These are phyloP conservation scores for Pascua sp. DNA, from an alignment of 1,284 basidiomycete species.

Conservation along the genomic window DNA sequence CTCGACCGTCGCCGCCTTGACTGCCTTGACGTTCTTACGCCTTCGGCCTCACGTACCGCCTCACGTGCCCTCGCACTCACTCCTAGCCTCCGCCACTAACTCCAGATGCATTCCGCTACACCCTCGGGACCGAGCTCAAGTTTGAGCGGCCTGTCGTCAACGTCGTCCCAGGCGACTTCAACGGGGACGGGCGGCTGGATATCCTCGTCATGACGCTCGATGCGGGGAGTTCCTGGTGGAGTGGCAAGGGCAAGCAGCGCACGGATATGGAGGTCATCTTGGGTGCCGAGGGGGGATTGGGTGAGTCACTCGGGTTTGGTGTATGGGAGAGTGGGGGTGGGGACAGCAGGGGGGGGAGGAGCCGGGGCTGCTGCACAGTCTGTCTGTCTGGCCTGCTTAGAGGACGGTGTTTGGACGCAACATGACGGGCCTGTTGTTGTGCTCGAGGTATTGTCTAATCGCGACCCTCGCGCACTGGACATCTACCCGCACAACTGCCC, in stretches of 20 bases:
- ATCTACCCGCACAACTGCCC: not conserved
- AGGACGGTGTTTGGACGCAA: not conserved
- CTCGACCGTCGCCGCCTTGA: too few relatives aligned
- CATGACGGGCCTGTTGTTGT: too few relatives aligned
- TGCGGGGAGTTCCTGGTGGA: slow-evolving; percentile 52
- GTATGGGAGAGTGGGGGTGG: too few relatives aligned
- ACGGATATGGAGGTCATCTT: slow-evolving; percentile 68
- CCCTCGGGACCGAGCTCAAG: slow-evolving; percentile 44
- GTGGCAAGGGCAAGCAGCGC: slow-evolving; percentile 20
- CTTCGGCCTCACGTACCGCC: too few relatives aligned
- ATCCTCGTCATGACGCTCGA: slow-evolving; percentile 71
- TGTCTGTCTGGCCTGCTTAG: too few relatives aligned
- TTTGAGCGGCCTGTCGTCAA: slow-evolving; percentile 58
- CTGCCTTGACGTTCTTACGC: not conserved
- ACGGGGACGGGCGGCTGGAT: slow-evolving; percentile 86
- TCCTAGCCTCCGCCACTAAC: not conserved
- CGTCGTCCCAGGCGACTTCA: slow-evolving; percentile 87
- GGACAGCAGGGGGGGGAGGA: too few relatives aligned
- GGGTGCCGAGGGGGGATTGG: slow-evolving; percentile 61
- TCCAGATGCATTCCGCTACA: slow-evolving; percentile 53
- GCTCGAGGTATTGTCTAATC: too few relatives aligned
- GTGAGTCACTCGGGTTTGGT: slow-evolving; percentile 49
- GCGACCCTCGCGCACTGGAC: too few relatives aligned
- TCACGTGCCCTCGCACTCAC: not conserved
- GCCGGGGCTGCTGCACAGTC: too few relatives aligned